Evolutionary conservation across 1,284 basidiomycete species (phyloP).

Genomic region (Anthracocystis setariae): DNA sequence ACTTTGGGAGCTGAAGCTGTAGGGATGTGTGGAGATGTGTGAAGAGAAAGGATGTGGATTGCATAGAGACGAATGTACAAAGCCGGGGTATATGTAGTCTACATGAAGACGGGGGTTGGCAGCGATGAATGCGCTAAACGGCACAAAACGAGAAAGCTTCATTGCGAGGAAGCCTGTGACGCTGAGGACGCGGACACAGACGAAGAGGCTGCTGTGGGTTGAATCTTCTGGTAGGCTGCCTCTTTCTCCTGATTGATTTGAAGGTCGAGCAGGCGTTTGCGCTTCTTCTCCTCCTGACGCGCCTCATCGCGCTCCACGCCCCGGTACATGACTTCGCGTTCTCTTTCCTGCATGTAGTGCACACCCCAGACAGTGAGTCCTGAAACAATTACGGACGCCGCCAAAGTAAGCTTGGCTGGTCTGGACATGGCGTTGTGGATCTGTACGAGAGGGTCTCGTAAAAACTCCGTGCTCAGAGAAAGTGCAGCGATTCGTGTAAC

Average conservation of each 20-base stretch:
- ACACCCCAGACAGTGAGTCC: slow-evolving; percentile 86
- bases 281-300: slow-evolving; percentile 56
- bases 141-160: neutral
- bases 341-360: slow-evolving; percentile 85
- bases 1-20: too few relatives aligned
- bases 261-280: slow-evolving; percentile 54
- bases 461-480: slow-evolving; percentile 25
- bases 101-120: neutral
- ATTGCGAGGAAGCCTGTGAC: slow-evolving; percentile 2
- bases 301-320: slow-evolving; percentile 64
- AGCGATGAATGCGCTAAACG: neutral
- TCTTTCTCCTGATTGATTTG: slow-evolving; percentile 57
- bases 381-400: slow-evolving; percentile 76
- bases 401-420: slow-evolving; percentile 80
- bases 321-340: slow-evolving; percentile 74
- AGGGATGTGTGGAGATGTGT: neutral
- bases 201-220: slow-evolving; percentile 46
- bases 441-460: neutral
- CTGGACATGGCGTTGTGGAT: slow-evolving; percentile 76
- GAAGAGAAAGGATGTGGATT: neutral
- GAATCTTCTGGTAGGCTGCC: slow-evolving; percentile 52
- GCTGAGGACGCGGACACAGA: neutral
- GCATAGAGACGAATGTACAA: neutral
- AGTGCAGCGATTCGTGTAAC: neutral
- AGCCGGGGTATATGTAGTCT: neutral